Conservation (phyloP, 495 filamentous ascomycete genomes). For the Aspergillus ostianus region DNA sequence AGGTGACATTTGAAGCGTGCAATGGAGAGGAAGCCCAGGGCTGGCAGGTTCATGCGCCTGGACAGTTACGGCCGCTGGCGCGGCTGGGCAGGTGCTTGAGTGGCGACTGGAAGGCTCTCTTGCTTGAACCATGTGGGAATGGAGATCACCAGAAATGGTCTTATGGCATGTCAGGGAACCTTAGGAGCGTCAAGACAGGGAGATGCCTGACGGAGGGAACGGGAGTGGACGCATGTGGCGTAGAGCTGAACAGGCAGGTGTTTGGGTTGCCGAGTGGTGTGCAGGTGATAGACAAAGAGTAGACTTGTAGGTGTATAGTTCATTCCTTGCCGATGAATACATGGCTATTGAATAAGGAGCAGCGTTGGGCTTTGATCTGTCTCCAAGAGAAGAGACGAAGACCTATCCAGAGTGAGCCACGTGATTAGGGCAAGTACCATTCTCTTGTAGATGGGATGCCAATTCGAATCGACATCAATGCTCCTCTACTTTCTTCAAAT, state of each 20-base stretch:
- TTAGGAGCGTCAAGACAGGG: conserved; percentile 21
- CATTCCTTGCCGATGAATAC: no score
- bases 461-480: no score
- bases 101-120: conserved; percentile 2
- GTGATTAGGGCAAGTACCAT: no score
- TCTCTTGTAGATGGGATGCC: no score
- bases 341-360: no score
- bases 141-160: conserved; percentile 22
- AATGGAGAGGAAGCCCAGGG: conserved; percentile 25
- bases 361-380: no score
- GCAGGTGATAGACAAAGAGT: background rate
- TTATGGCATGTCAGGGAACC: conserved; percentile 27
- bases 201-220: conserved; percentile 24
- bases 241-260: conserved; percentile 25
- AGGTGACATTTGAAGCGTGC: conserved; percentile 25
- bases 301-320: conserved; percentile 1
- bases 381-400: no score
- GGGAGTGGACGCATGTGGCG: conserved; percentile 16
- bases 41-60: conserved; percentile 23
- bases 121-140: conserved; percentile 17
- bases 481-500: no score
- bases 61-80: conserved; percentile 25
- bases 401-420: no score
- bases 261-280: conserved; percentile 35
- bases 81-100: conserved; percentile 22